A percentile compares a stretch with the other conserved stretches of the same genome.
Conservation (phyloP, 2,329 filamentous ascomycete genomes). For the Calonectria pseudoturangicola region DNA sequence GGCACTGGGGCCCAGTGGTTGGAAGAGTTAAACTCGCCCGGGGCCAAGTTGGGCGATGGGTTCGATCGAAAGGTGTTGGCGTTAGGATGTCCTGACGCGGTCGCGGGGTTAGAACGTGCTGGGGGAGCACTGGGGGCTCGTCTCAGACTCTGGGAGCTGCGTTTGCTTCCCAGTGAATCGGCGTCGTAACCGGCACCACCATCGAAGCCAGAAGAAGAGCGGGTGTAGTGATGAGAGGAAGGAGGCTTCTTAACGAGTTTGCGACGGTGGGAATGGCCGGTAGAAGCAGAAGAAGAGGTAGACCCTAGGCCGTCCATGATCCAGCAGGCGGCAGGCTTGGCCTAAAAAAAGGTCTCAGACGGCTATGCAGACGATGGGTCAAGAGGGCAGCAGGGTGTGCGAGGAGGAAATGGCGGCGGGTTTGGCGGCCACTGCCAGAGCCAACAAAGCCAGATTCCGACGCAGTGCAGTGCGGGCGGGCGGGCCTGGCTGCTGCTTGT, state of each 20-base stretch:
- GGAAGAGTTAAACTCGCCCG: conserved; percentile 67
- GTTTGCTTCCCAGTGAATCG: conserved; percentile 76
- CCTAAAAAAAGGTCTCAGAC: conserved; percentile 56
- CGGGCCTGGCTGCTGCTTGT: conserved; percentile 38
- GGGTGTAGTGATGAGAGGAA: conserved; percentile 68
- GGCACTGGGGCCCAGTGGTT: conserved; percentile 55
- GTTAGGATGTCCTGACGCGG: conserved; percentile 68
- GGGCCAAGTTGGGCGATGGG: conserved; percentile 67
- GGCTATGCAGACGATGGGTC: conserved; percentile 53
- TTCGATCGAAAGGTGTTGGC: conserved; percentile 65
- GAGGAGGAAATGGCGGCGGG: conserved; percentile 49
- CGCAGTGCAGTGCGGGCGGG: conserved; percentile 45
- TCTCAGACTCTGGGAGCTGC: conserved; percentile 78
- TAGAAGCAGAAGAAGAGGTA: conserved; percentile 59
- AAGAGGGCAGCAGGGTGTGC: conserved; percentile 54
- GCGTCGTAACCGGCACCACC: conserved; percentile 67
- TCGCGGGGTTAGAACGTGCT: conserved; percentile 67
- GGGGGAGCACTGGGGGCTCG: conserved; percentile 77
- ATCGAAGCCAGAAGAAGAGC: conserved; percentile 71
- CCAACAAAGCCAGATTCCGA: conserved; percentile 52
- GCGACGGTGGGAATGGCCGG: conserved; percentile 73
- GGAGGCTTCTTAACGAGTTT: conserved; percentile 77
- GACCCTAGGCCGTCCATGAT: conserved; percentile 70
- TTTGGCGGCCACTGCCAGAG: conserved; percentile 47
- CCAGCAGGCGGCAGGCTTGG: conserved; percentile 53